Conservation (phyloP, 306 rosid genomes). For the Hippophae tibetana region DNA sequence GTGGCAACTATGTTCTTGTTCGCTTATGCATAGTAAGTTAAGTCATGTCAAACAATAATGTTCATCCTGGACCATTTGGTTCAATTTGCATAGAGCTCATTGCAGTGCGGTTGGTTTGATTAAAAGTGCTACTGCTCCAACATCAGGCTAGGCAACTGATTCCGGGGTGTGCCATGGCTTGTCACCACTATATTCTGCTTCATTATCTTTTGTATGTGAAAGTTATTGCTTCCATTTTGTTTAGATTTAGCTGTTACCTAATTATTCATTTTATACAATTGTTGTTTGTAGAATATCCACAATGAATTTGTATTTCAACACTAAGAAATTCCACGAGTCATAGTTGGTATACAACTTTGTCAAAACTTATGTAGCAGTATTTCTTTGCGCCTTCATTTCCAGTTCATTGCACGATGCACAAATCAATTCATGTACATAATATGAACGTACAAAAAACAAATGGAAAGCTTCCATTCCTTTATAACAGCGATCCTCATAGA, state of each 20-base stretch:
- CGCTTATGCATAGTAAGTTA: conserved; percentile 26
- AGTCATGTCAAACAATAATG: conserved; percentile 6
- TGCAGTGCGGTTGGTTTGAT: conserved; percentile 18
- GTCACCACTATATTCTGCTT: conserved; percentile 17
- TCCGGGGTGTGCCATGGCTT: conserved; percentile 19
- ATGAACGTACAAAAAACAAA: too few species aligned
- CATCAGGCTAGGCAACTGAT: conserved; percentile 11
- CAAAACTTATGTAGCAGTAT: not conserved
- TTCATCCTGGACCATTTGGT: conserved; percentile 11
- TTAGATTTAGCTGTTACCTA: conserved; percentile 16
- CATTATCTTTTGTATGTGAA: conserved; percentile 6
- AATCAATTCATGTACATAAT: too few species aligned
- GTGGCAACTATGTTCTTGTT: conserved; percentile 44
- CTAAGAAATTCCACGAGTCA: conserved; percentile 19
- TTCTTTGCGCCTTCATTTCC: not conserved
- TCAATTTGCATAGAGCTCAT: conserved; percentile 9
- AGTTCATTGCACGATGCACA: not conserved
- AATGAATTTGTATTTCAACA: conserved; percentile 18
- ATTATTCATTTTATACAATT: conserved; percentile 10
- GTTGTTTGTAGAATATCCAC: conserved; percentile 22
- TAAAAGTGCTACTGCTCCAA: conserved; percentile 18
- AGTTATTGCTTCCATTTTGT: conserved; percentile 16
- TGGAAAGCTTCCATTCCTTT: not conserved
- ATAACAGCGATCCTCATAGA: conserved; percentile 17
- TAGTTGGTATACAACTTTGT: conserved; percentile 8